A percentile compares a stretch with the other conserved stretches of the same genome.
Evolutionary conservation across 202 grass and related monocot genomes (phyloP).

Genomic region (Setaria viridis): DNA sequence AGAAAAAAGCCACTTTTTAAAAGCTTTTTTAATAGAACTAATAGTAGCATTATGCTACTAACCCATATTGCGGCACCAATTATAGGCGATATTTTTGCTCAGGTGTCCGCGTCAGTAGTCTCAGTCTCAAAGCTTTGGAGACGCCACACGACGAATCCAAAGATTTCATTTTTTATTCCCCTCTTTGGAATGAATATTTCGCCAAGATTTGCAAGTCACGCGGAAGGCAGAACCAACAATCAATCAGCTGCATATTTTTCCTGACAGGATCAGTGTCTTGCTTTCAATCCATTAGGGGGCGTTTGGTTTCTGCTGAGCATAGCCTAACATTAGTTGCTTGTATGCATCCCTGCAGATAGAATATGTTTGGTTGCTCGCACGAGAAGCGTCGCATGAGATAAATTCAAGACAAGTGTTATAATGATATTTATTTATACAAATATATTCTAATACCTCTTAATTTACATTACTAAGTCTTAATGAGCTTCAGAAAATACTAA

Average conservation of each 20-base stretch:
- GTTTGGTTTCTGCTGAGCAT: no score
- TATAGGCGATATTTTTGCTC: conserved; percentile 36
- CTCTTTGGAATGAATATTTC: background rate
- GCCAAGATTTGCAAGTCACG: conserved; percentile 29
- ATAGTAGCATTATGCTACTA: background rate
- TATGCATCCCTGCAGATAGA: no score
- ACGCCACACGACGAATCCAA: conserved; percentile 28
- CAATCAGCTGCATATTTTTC: background rate
- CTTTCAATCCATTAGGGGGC: background rate
- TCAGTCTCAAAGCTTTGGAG: background rate
- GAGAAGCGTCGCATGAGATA: no score
- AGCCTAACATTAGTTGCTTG: no score
- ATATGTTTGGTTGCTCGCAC: no score
- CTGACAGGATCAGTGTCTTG: background rate
- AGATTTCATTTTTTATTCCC: conserved; percentile 27
- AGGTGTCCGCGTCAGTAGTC: conserved; percentile 36
- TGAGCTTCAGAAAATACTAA: no score
- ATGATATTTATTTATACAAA: no score
- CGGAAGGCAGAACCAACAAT: background rate
- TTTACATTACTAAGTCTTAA: no score
- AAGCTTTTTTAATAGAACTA: background rate
- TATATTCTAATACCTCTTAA: no score
- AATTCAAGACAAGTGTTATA: no score
- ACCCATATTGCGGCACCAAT: background rate
- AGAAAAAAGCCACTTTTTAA: background rate